Base-by-base conservation (phyloP, 1,284 basidiomycete genomes). In the Moesziomyces aphidis region DNA sequence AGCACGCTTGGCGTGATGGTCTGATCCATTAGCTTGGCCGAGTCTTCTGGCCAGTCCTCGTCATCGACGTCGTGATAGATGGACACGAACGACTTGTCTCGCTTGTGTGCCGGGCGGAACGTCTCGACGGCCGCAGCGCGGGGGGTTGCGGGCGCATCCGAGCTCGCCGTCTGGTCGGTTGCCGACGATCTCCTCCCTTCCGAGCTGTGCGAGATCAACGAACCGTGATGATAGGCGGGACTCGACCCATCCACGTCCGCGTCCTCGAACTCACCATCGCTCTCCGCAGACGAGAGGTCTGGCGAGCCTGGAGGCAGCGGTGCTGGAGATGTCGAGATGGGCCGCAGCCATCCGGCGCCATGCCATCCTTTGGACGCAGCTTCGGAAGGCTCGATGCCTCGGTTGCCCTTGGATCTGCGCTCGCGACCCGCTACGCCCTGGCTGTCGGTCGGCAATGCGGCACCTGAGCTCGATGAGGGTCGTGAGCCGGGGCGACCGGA, bases 321-420 rank as follows among this genome's bases (percentile, higher is more conserved):
- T 36, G 45, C 56, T 24, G 70, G 64, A 17, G 53, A 36, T 3
- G 64, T 68, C 28, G 66, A 65, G 51, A 72, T 62, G 45, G 64
- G 63, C 22, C 69, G 53, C 4, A 63, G 55, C 73, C 73, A 75
- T 13, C 73, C 73, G 4, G 73, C 73, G n/a, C 73, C 73, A 6
- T 63, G 54, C 73, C 73, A 75, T n/a, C 73, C 73, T 17, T 65
- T 71, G 9, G 54, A 55, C 4, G 62, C 68, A 24, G 73, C 73
- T 57, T 71, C 73, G 19, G 63, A 64, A 0, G 73, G 73, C 51
- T 75, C 68, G 24, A 75, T 55, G 11, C 73, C 68, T 4, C 61
- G 50, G 24, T 63, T 60, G 50, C 68, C 73, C 54, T 65, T 75
- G 31, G 61, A 64, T 23, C 43, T 43, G 9, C 60, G 48, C 43